Conservation (phyloP, 768 basidiomycete genomes). For the Pulveroboletus ravenelii region DNA sequence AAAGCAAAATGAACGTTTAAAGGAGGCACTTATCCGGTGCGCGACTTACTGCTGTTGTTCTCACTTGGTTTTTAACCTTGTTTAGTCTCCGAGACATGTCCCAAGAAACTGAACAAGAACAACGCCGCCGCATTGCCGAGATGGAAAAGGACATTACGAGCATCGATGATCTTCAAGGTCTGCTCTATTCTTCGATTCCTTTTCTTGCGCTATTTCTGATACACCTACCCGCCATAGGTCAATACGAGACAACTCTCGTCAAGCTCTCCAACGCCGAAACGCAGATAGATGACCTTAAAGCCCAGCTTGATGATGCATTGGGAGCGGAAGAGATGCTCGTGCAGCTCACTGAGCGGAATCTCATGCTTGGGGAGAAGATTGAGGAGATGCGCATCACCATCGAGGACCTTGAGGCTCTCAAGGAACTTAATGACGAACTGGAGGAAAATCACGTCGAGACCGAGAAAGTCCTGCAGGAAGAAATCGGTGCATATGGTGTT, state of each 20-base stretch:
- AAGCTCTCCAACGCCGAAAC: slow-evolving; percentile 85
- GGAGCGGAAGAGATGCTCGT: slow-evolving; percentile 97
- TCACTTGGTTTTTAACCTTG: not conserved
- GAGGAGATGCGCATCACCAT: slow-evolving; percentile 96
- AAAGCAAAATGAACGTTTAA: slow-evolving; percentile 93
- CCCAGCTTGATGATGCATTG: slow-evolving; percentile 90
- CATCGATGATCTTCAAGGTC: slow-evolving; percentile 79
- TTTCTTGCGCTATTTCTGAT: slow-evolving; percentile 1
- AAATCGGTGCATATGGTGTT: slow-evolving; percentile 59
- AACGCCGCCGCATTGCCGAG: slow-evolving; percentile 72
- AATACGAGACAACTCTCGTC: slow-evolving; percentile 74
- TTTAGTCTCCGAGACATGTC: slow-evolving; percentile 81
- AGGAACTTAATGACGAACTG: slow-evolving; percentile 94
- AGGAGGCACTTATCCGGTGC: slow-evolving; percentile 87
- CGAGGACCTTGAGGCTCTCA: slow-evolving; percentile 92
- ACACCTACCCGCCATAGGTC: slow-evolving; percentile 40
- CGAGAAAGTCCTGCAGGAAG: slow-evolving; percentile 85
- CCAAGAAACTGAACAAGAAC: slow-evolving; percentile 82
- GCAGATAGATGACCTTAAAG: slow-evolving; percentile 90
- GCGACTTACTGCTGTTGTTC: slow-evolving; percentile 11
- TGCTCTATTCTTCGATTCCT: not conserved
- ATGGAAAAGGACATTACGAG: slow-evolving; percentile 84
- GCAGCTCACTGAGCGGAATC: slow-evolving; percentile 89
- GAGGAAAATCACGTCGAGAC: slow-evolving; percentile 96
- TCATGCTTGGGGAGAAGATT: slow-evolving; percentile 94